phyloP scores from a whole-genome alignment of 495 filamentous ascomycete genomes.

The Rusavskia elegans region DNA sequence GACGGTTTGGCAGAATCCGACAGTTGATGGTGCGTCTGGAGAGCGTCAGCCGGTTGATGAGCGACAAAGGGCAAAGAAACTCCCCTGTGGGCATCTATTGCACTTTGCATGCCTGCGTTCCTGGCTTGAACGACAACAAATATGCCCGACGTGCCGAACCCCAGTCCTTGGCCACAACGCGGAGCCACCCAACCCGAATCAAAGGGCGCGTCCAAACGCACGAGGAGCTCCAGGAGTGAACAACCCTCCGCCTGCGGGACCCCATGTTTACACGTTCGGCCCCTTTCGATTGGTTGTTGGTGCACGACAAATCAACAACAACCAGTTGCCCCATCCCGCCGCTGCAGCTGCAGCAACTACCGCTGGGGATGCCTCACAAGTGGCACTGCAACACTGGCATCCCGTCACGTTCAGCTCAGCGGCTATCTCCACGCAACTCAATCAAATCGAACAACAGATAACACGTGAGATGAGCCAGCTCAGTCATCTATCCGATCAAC shows the following conservation, averaged over 20 bases:
- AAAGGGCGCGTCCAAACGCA: conserved; percentile 15
- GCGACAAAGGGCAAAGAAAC: conserved; percentile 77
- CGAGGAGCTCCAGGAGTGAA: conserved; percentile 16
- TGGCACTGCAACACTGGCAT: conserved; percentile 6
- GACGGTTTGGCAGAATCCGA: conserved; percentile 45
- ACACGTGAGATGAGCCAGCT: conserved; percentile 44
- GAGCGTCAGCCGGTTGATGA: conserved; percentile 42
- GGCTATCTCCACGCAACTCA: conserved; percentile 37
- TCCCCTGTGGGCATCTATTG: conserved; percentile 89
- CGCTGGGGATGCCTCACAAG: conserved; percentile 7
- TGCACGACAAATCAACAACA: conserved; percentile 31
- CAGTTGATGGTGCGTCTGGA: conserved; percentile 20
- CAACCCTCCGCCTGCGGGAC: conserved; percentile 14
- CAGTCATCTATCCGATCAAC: conserved; percentile 36
- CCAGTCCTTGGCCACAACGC: conserved; percentile 41
- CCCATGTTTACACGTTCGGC: conserved; percentile 36
- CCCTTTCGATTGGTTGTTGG: conserved; percentile 43
- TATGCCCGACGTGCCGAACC: conserved; percentile 85
- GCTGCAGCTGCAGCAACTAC: conserved; percentile 6
- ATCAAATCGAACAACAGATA: conserved; percentile 49
- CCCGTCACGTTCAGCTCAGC: conserved; percentile 3
- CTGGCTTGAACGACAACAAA: conserved; percentile 97
- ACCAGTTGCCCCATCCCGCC: conserved; percentile 14
- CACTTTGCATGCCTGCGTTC: conserved; percentile 89
- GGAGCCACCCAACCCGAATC: conserved; percentile 18